These are phyloP conservation scores for Suhomyces maxii DNA, from an alignment of 1,139 yeast genomes.

Conservation along the genomic window DNA sequence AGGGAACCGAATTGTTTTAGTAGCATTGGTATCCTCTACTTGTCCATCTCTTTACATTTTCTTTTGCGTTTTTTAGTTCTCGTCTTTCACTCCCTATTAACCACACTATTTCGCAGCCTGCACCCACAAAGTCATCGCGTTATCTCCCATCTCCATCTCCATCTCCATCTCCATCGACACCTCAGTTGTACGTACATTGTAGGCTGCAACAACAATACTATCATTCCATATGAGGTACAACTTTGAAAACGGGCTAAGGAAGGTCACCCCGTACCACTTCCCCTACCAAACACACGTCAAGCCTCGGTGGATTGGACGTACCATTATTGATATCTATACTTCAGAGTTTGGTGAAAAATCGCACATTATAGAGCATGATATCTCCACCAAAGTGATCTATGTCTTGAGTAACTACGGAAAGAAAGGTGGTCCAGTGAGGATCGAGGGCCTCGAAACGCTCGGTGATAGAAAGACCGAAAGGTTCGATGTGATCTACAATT, in stretches of 20 bases:
- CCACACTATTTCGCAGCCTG: neutral
- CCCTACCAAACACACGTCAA: conserved; percentile 43
- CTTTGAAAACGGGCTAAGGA: conserved; percentile 43
- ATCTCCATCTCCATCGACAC: neutral
- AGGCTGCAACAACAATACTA: neutral
- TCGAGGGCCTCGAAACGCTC: conserved; percentile 27
- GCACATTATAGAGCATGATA: conserved; percentile 26
- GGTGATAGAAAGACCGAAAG: conserved; percentile 28
- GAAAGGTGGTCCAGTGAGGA: conserved; percentile 16
- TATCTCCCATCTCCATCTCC: neutral
- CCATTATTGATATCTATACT: conserved; percentile 43
- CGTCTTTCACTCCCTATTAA: too few relatives aligned
- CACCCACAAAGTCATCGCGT: neutral
- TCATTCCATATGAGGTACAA: conserved; percentile 9
- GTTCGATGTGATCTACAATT: conserved; percentile 52
- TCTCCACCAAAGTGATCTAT: conserved; percentile 26
- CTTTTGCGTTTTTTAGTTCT: too few relatives aligned
- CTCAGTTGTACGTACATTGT: neutral
- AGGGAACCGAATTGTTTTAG: too few relatives aligned
- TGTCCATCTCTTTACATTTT: too few relatives aligned
- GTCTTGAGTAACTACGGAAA: conserved; percentile 29
- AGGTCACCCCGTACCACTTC: conserved; percentile 48
- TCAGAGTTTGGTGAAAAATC: conserved; percentile 44
- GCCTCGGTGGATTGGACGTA: conserved; percentile 49
- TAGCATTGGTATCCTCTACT: too few relatives aligned